Evolutionary conservation across 2,329 filamentous ascomycete genomes (phyloP).

Genomic region (Zymoseptoria brevis): DNA sequence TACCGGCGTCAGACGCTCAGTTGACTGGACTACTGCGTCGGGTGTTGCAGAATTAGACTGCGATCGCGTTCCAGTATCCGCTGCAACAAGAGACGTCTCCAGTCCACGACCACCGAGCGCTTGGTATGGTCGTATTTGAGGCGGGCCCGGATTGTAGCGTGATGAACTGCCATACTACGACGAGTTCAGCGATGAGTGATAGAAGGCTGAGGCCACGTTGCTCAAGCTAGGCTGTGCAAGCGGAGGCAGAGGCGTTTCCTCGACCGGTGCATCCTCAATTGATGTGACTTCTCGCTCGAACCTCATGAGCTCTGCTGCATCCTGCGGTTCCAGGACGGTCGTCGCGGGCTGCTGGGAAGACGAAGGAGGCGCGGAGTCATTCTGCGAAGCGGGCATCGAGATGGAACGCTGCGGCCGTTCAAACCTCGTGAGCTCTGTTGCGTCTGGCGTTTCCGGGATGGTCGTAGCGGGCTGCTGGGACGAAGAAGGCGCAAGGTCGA

Average conservation of each 20-base stretch:
- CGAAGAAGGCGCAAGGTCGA: neutral
- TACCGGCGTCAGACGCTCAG: neutral
- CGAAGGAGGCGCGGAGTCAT: neutral
- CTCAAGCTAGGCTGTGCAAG: neutral
- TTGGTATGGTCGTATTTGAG: neutral
- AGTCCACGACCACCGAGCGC: neutral
- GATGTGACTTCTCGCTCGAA: neutral
- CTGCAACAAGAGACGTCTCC: neutral
- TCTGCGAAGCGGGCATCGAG: no score
- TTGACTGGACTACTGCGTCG: neutral
- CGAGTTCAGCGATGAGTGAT: neutral
- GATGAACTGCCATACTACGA: neutral
- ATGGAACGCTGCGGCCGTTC: neutral
- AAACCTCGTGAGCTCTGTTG: neutral
- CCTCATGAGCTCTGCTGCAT: neutral
- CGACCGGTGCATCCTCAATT: neutral
- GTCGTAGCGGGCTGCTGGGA: neutral
- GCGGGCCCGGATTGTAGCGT: neutral
- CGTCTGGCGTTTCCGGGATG: neutral
- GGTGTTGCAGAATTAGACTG: neutral
- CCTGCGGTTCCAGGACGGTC: neutral
- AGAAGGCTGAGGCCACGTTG: neutral
- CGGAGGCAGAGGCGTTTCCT: neutral
- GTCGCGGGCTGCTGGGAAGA: neutral
- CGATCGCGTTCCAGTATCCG: neutral